A percentile compares a stretch with the other conserved stretches of the same genome.
phyloP scores from a whole-genome alignment of 805 yeast species.

The Ogataea salicorniae region DNA sequence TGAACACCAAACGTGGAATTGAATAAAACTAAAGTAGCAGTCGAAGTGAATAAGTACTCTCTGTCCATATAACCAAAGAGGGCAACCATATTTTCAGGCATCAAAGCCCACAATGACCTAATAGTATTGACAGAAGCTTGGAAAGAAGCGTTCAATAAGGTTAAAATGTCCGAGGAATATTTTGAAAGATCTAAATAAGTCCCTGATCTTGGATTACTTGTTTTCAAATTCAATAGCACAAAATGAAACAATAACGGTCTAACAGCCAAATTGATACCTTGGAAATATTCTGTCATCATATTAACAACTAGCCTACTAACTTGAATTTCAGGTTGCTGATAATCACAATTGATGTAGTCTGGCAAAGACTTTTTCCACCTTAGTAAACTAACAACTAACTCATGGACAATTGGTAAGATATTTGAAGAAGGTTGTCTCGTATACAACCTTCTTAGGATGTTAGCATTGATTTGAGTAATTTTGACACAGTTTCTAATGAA shows the following conservation, averaged over 20 bases:
- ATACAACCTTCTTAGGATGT: constrained; percentile 61
- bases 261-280: constrained; percentile 75
- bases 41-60: constrained; percentile 71
- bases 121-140: constrained; percentile 78
- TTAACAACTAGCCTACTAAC: constrained; percentile 66
- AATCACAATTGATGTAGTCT: constrained; percentile 59
- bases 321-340: constrained; percentile 44
- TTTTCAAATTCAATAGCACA: constrained; percentile 58
- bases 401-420: constrained; percentile 68
- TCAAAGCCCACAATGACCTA: constrained; percentile 65
- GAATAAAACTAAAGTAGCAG: constrained; percentile 67
- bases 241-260: constrained; percentile 74
- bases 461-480: constrained; percentile 74
- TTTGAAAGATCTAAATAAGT: constrained; percentile 55
- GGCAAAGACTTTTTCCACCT: constrained; percentile 68
- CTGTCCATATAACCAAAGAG: constrained; percentile 84
- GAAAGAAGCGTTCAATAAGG: constrained; percentile 67
- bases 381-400: constrained; percentile 58
- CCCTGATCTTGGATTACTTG: constrained; percentile 30
- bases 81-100: constrained; percentile 79
- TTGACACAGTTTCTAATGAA: constrained; percentile 71
- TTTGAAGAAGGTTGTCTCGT: constrained; percentile 75
- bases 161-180: constrained; percentile 63
- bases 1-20: constrained; percentile 80
- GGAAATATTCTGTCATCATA: constrained; percentile 77